Evolutionary conservation across 2,329 filamentous ascomycete species (phyloP).

Genomic region (Coniella vitis): DNA sequence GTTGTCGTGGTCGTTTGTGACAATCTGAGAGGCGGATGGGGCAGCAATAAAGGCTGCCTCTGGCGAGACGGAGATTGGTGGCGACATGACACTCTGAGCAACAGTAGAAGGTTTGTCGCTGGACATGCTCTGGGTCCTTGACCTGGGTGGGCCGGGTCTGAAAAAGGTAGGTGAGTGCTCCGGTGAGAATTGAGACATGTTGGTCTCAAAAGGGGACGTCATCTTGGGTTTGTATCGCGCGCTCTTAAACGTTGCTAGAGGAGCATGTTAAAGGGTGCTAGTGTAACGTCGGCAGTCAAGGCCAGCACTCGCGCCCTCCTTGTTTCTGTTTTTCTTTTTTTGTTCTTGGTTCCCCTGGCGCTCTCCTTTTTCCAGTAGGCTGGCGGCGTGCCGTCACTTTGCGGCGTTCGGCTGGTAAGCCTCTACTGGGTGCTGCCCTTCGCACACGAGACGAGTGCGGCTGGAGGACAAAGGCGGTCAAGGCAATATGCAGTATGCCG

Average conservation of each 20-base stretch:
- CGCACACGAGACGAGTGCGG: too few relatives aligned
- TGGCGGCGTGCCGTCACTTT: constrained; percentile 9
- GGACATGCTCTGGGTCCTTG: constrained; percentile 58
- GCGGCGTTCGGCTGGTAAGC: too few relatives aligned
- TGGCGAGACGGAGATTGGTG: constrained; percentile 64
- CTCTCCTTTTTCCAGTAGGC: background rate
- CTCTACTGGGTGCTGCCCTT: too few relatives aligned
- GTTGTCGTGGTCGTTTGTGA: constrained; percentile 79
- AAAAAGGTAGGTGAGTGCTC: constrained; percentile 7
- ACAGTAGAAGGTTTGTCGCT: constrained; percentile 63
- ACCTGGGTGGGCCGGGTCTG: constrained; percentile 23
- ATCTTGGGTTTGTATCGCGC: constrained; percentile 12
- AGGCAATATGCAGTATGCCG: background rate
- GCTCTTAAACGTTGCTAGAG: background rate
- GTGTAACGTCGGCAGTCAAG: constrained; percentile 3
- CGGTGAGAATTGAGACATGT: constrained; percentile 11
- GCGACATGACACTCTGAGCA: constrained; percentile 53
- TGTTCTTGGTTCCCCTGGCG: constrained; percentile 1
- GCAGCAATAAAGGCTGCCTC: constrained; percentile 81
- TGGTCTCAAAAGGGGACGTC: constrained; percentile 9
- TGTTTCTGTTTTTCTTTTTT: background rate
- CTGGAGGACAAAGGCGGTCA: background rate
- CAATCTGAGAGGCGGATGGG: constrained; percentile 82
- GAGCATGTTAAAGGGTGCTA: constrained; percentile 6
- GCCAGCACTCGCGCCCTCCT: too few relatives aligned